Base-by-base conservation (phyloP, 2,329 filamentous ascomycete species). In the Trichoderma hamatum region DNA sequence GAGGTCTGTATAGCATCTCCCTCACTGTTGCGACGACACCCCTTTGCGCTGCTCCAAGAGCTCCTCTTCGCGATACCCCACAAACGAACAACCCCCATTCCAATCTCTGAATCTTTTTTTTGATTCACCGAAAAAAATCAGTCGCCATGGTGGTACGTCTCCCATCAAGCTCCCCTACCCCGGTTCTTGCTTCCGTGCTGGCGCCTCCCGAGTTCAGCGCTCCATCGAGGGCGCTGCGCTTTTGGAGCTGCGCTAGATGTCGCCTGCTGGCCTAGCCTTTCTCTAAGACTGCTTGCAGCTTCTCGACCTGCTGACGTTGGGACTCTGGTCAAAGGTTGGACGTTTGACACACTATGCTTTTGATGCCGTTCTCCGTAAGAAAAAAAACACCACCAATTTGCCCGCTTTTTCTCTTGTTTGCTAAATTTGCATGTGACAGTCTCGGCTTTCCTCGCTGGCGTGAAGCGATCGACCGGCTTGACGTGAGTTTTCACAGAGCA, bases 391-490 rank as follows among this genome's bases (percentile, higher is more conserved):
- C 39, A 13, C 24, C 24, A 3, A 7, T n/a, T 58, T 58, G 58
- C 13, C 21, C 19, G 24, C 52, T 34, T 59, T n/a, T 36, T 36
- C 7, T n/a, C 1, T 19, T 24, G 34, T 65, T 32, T 54, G 60
- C 46, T 66, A 59, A 68, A 34, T 54, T 51, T 69, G 52, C 68
- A 51, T 61, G 64, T 26, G 59, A 28, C 70, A 96, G 92, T 99
- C 80, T 99, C 96, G 76, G 93, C 96, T 72, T 95, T 98, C 80
- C 90, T 99, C 74, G 96, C 96, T 49, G 96, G 96, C 77, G 94
- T 99, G 85, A 96, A 97, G 84, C 93, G 96, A 75, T 97, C 95
- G 73, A 98, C 96, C 71, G 96, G 96, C 77, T 86, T 99, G 83
- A 97, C 94, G 96, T 99, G 92, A 88, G 92, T 91, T 19, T 43